phyloP scores from a whole-genome alignment of 179 eudicot genomes.

The Dionaea muscipula region DNA sequence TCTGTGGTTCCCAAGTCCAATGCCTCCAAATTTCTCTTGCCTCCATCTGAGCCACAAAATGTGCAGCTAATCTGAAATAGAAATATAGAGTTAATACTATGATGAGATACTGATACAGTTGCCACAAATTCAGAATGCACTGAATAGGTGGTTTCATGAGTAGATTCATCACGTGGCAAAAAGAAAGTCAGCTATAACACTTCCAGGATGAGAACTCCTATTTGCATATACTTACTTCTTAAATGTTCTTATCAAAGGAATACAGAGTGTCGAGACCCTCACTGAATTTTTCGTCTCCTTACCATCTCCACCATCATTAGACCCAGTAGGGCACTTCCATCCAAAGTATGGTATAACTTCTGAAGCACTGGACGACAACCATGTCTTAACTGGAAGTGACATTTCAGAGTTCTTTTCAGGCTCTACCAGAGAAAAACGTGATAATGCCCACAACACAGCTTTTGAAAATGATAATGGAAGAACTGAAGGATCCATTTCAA shows the following conservation, averaged over 20 bases:
- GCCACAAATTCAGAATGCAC: no score
- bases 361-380: conserved; percentile 57
- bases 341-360: conserved; percentile 56
- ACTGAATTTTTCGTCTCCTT: conserved; percentile 56
- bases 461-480: conserved; percentile 75
- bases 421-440: conserved; percentile 81
- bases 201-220: conserved; percentile 2
- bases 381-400: conserved; percentile 49
- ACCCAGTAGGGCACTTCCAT: conserved; percentile 83
- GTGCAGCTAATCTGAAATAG: conserved; percentile 54
- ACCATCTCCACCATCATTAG: conserved; percentile 73
- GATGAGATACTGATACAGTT: conserved; percentile 1
- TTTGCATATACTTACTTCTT: conserved; percentile 48
- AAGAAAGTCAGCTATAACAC: background rate
- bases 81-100: conserved; percentile 10
- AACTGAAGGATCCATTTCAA: conserved; percentile 51
- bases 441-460: conserved; percentile 82
- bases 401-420: conserved; percentile 52
- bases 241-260: conserved; percentile 60
- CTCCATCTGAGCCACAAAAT: conserved; percentile 60
- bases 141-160: no score
- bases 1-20: conserved; percentile 93
- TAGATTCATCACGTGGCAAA: no score
- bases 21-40: conserved; percentile 53
- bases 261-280: conserved; percentile 56